Evolutionary conservation across 2,329 filamentous ascomycete species (phyloP).

Genomic region (Claviceps sp.): DNA sequence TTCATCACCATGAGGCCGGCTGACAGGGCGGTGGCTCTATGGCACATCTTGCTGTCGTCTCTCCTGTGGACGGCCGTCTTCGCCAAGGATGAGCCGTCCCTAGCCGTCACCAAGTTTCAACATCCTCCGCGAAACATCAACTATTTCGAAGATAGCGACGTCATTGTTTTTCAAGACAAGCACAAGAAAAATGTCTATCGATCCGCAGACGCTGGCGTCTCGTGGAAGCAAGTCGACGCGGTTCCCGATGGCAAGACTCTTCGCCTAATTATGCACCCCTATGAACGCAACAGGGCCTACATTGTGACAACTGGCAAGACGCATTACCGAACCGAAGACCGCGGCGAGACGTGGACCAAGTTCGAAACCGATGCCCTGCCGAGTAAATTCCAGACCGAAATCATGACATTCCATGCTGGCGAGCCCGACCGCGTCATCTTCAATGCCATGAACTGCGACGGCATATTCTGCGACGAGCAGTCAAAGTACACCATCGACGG

Average conservation of each 20-base stretch:
- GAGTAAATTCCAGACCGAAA: constrained; percentile 34
- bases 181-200: constrained; percentile 55
- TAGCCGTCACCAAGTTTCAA: constrained; percentile 53
- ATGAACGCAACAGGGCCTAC: constrained; percentile 66
- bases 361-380: constrained; percentile 53
- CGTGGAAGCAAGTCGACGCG: constrained; percentile 55
- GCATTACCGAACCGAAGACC: constrained; percentile 77
- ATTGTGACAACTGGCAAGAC: constrained; percentile 53
- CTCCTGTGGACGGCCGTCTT: constrained; percentile 25
- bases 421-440: constrained; percentile 81
- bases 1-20: constrained; percentile 41
- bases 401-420: constrained; percentile 66
- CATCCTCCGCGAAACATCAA: constrained; percentile 55
- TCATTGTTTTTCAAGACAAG: constrained; percentile 61
- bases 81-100: constrained; percentile 51
- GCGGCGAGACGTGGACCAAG: constrained; percentile 65
- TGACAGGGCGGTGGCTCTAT: constrained; percentile 33
- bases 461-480: constrained; percentile 49
- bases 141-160: constrained; percentile 86
- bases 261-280: constrained; percentile 63
- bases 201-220: constrained; percentile 67
- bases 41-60: constrained; percentile 39
- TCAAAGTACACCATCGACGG: constrained; percentile 71
- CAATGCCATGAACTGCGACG: constrained; percentile 57
- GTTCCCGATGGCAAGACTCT: constrained; percentile 50